Evolutionary conservation across 2,329 filamentous ascomycete genomes (phyloP), one percentile per base, ranked within the genome.

Genomic region (Alternaria gansuensis): DNA sequence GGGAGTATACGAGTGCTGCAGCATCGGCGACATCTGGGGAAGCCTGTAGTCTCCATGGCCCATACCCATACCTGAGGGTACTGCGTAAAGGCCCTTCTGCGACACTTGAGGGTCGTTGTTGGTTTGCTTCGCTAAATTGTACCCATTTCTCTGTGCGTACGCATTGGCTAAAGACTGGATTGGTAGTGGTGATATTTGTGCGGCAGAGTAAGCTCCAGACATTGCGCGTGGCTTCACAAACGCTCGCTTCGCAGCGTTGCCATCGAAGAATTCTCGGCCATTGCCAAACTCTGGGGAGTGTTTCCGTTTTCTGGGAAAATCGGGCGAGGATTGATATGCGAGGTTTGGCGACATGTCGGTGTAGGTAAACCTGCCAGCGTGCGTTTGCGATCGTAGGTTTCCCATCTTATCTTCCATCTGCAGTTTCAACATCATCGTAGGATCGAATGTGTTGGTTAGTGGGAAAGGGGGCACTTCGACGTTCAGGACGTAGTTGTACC

Each of bases 401-500:
- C 82, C 85, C 54, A 82, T 80, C 60, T 82, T 83, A 59, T 84
- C 83, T 67, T 88, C 85, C 76, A 90, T 83, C 48, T 84, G 80
- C 56, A 90, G 78, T 54, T 82, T 83, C 34, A 90, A 75, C 53
- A 86, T 84, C 41, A 89, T 84, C 49, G 83, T 81, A 29, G 84
- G 80, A 50, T 84, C 82, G 45, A 81, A 79, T 46, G 82, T 85
- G 49, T 82, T 83, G 8, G 87, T 88, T 21, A 80, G 75, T n/a
- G 82, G 76, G 65, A 87, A 86, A 2, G 83, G 84, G 45, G 93
- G 93, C 31, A 89, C 90, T 56, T 92, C 88, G 39, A 88, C 87
- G 44, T 85, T 87, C 67, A 96, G 83, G 29, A 85, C 84, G 77
- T 95, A 96, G 62, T 88, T 85, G 74, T 86, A 91, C 54, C 79